phyloP scores from a whole-genome alignment of 2,329 filamentous ascomycete species.

The Rutstroemia sp. region DNA sequence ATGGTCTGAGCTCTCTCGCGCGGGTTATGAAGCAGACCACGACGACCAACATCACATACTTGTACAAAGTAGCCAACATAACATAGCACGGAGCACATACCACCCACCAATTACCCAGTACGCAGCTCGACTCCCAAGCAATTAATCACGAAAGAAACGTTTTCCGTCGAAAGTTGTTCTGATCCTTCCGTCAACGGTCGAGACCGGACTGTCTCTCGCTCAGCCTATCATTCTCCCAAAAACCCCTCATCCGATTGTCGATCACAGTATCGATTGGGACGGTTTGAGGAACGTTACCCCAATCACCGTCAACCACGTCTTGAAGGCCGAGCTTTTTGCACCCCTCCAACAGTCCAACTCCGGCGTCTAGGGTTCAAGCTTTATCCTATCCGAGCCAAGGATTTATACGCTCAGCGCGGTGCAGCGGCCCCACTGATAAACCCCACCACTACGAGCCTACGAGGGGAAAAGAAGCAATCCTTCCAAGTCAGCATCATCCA shows the following conservation, averaged over 20 bases:
- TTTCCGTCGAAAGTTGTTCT: background rate
- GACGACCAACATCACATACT: too few species aligned
- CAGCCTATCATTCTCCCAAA: conserved; percentile 20
- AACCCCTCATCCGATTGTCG: conserved; percentile 9
- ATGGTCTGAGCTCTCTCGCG: background rate
- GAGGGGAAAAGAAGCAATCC: background rate
- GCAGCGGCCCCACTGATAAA: conserved; percentile 2
- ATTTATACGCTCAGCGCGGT: conserved; percentile 12
- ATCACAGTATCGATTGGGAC: background rate
- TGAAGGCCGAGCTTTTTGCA: conserved; percentile 10
- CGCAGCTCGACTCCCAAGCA: background rate
- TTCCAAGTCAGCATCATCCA: background rate
- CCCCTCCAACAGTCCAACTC: background rate
- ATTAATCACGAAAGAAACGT: background rate
- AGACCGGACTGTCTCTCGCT: conserved; percentile 1
- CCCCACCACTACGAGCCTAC: background rate
- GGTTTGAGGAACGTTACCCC: conserved; percentile 20
- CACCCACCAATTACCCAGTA: too few species aligned
- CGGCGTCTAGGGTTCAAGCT: conserved; percentile 8
- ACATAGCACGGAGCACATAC: too few species aligned
- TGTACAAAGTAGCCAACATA: too few species aligned
- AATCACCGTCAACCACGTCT: conserved; percentile 28
- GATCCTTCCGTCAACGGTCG: conserved; percentile 1
- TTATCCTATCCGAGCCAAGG: conserved; percentile 2
- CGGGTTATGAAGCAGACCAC: background rate